Evolutionary conservation across 2,329 filamentous ascomycete genomes (phyloP).

Genomic region (Penicillium rolfsii): DNA sequence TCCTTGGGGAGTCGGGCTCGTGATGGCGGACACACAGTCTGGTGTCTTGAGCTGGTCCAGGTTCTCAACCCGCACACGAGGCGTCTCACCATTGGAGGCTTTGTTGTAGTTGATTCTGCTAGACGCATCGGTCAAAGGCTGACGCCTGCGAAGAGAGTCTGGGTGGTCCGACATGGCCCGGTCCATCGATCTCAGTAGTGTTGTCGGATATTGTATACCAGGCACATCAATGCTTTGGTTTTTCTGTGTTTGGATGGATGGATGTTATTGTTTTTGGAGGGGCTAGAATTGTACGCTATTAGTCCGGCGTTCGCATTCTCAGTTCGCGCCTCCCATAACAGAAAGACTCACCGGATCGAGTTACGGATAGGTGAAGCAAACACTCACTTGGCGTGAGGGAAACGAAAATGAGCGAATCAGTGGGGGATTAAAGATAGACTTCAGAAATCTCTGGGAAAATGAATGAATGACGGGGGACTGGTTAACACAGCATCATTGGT

Average conservation of each 20-base stretch:
- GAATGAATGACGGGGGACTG: slow-evolving; percentile 20
- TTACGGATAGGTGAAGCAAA: neutral
- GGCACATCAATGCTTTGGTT: neutral
- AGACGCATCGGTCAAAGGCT: slow-evolving; percentile 28
- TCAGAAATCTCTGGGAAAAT: slow-evolving; percentile 10
- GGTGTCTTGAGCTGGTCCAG: slow-evolving; percentile 24
- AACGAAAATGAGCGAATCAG: slow-evolving; percentile 1
- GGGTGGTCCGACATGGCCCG: slow-evolving; percentile 22
- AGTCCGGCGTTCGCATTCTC: neutral
- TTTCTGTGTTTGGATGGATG: neutral
- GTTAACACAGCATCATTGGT: slow-evolving; percentile 16
- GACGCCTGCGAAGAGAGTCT: slow-evolving; percentile 25
- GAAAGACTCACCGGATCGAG: slow-evolving; percentile 4
- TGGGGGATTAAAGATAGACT: slow-evolving; percentile 24
- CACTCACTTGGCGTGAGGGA: neutral
- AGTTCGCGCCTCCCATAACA: neutral
- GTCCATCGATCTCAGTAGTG: slow-evolving; percentile 14
- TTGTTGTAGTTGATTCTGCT: slow-evolving; percentile 25
- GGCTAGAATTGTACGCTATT: slow-evolving; percentile 1
- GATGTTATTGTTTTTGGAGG: neutral
- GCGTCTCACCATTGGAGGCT: slow-evolving; percentile 23
- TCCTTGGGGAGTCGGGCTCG: slow-evolving; percentile 33
- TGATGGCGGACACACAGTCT: slow-evolving; percentile 35
- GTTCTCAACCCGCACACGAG: slow-evolving; percentile 20
- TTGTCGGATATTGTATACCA: neutral